A percentile compares a stretch with the other conserved stretches of the same genome.
These are phyloP conservation scores for Jacaranda copaia DNA, from an alignment of 257 asterid species.

Conservation along the genomic window DNA sequence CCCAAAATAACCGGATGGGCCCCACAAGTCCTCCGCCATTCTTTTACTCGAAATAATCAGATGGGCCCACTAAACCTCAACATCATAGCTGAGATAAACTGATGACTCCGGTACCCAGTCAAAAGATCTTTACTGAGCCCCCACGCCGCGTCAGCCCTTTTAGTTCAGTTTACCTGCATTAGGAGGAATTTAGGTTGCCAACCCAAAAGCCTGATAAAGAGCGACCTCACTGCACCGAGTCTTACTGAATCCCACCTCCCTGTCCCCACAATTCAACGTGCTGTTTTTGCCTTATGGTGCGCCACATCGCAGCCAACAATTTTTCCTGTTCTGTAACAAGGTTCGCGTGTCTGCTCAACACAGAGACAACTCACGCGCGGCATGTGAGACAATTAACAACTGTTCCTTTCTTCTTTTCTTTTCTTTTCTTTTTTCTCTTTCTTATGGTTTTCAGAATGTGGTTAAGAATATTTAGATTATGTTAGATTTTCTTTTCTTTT, in stretches of 20 bases:
- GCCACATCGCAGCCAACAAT: background rate
- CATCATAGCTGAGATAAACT: background rate
- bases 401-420: background rate
- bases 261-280: background rate
- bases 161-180: background rate
- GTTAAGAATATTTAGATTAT: too few species aligned
- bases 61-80: conserved; percentile 26
- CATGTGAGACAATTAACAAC: conserved; percentile 26
- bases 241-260: background rate
- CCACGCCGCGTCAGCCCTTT: conserved; percentile 6
- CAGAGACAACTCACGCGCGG: conserved; percentile 33
- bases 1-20: conserved; percentile 23
- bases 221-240: conserved; percentile 15
- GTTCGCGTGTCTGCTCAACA: conserved; percentile 29
- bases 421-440: background rate
- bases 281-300: conserved; percentile 17
- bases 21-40: conserved; percentile 16
- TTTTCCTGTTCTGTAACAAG: background rate
- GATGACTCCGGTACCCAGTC: conserved; percentile 43
- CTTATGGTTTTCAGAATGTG: too few species aligned
- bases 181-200: conserved; percentile 1
- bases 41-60: background rate
- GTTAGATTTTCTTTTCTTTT: too few species aligned
- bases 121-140: conserved; percentile 18
- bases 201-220: background rate